Conservation (phyloP, 2,329 filamentous ascomycete species). For the Penicillium griseofulvum region DNA sequence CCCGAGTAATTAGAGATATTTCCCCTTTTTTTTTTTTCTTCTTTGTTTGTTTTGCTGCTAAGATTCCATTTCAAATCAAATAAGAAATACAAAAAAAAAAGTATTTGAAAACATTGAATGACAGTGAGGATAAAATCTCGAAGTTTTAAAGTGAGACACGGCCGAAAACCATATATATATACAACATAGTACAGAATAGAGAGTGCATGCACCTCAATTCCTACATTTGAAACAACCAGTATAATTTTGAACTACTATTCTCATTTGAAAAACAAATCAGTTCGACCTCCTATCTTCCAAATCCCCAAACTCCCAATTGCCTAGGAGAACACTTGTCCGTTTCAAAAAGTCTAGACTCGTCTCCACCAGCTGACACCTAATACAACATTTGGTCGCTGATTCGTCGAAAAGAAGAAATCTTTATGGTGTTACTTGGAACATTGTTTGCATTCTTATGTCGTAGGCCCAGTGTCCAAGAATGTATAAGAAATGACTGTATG, state of each 20-base stretch:
- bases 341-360: conserved; percentile 1
- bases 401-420: neutral
- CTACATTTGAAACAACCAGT: neutral
- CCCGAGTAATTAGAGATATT: neutral
- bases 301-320: neutral
- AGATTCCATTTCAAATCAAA: neutral
- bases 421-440: neutral
- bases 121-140: neutral
- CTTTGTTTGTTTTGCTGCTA: neutral
- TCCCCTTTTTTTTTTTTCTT: neutral
- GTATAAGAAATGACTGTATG: neutral
- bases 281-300: neutral
- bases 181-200: neutral
- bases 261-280: neutral
- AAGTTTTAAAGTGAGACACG: neutral
- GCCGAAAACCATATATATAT: neutral
- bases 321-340: conserved; percentile 2
- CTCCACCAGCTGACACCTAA: neutral
- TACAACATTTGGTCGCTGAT: neutral
- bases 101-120: neutral
- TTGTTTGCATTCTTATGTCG: neutral
- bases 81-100: neutral
- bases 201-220: neutral
- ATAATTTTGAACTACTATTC: neutral
- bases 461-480: neutral